A percentile compares a stretch with the other conserved stretches of the same genome.
Evolutionary conservation across 2,329 filamentous ascomycete species (phyloP).

Genomic region (Talaromyces sp.): DNA sequence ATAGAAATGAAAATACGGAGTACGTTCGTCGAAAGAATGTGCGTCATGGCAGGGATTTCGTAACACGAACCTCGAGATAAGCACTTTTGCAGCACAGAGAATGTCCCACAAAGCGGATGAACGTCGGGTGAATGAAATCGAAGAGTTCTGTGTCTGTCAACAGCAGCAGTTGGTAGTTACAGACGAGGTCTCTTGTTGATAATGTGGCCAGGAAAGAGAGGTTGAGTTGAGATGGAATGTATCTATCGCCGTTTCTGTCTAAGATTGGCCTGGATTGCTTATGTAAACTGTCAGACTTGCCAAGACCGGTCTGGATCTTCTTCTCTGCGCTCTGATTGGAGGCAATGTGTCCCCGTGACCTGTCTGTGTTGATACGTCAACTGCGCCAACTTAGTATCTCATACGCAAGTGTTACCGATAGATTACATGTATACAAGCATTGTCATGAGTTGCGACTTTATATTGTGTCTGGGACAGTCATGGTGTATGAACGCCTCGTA

Average conservation of each 20-base stretch:
- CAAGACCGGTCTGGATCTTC: constrained; percentile 14
- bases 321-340: background rate
- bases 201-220: constrained; percentile 2
- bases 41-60: constrained; percentile 18
- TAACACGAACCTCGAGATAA: constrained; percentile 21
- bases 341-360: constrained; percentile 14
- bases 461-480: background rate
- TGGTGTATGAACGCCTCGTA: background rate
- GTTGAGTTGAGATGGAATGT: background rate
- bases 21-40: constrained; percentile 12
- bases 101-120: background rate
- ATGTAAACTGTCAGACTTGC: constrained; percentile 4
- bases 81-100: constrained; percentile 11
- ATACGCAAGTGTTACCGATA: constrained; percentile 5
- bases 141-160: background rate
- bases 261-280: constrained; percentile 9
- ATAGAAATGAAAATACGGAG: background rate
- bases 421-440: background rate
- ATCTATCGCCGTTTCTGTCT: constrained; percentile 15
- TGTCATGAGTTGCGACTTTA: background rate
- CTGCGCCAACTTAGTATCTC: background rate
- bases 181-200: background rate
- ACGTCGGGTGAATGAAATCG: too few relatives aligned
- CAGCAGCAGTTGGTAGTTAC: background rate
- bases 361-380: constrained; percentile 13